A percentile compares a stretch with the other conserved stretches of the same genome.
Evolutionary conservation across 139 green algal species (phyloP).

Genomic region (Micractinium sp.): DNA sequence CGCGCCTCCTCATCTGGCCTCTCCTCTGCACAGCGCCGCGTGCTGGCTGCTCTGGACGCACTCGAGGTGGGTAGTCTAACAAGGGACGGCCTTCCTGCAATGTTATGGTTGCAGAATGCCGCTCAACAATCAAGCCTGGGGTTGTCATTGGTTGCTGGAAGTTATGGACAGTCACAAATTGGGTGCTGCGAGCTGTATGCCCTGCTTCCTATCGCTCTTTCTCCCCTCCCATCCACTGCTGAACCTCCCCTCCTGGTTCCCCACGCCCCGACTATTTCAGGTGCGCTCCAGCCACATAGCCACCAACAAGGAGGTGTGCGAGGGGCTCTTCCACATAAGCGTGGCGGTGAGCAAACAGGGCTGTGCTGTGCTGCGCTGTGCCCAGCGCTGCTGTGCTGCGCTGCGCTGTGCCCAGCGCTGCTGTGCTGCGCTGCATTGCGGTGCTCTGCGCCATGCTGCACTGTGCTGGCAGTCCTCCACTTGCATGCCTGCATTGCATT

Average conservation of each 20-base stretch:
- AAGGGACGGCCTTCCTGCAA: no score
- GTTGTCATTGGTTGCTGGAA: background rate
- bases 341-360: background rate
- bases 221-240: background rate
- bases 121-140: background rate
- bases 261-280: background rate
- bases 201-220: background rate
- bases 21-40: slow-evolving; percentile 6
- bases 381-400: no score
- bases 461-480: background rate
- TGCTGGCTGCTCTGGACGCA: background rate
- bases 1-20: background rate
- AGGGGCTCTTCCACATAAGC: background rate
- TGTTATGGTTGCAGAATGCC: background rate
- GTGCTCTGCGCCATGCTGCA: background rate
- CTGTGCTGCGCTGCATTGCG: background rate
- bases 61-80: background rate
- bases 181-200: background rate
- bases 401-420: no score
- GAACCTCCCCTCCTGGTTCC: background rate
- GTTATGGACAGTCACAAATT: no score
- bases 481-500: background rate
- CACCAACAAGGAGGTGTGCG: background rate
- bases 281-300: background rate
- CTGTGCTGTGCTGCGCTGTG: no score